These are phyloP conservation scores for Lactarius quietus DNA, from an alignment of 768 basidiomycete species.

Conservation along the genomic window DNA sequence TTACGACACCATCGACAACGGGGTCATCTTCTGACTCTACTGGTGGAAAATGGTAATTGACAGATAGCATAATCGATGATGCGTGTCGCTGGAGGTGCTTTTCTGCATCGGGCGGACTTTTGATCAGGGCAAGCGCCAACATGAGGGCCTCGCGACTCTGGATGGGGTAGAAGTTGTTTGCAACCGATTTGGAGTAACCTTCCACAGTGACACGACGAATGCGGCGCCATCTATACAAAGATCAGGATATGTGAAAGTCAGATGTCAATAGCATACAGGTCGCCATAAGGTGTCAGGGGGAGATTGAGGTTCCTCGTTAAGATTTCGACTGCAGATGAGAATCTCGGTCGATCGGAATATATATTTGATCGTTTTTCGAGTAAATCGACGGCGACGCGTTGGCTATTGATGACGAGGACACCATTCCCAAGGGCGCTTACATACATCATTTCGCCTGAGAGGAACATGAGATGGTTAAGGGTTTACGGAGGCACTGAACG, in stretches of 20 bases:
- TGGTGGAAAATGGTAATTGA: neutral
- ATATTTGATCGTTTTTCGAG: neutral
- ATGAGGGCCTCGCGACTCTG: neutral
- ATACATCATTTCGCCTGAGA: neutral
- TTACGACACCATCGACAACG: neutral
- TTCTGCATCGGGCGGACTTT: neutral
- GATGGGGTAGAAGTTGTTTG: neutral
- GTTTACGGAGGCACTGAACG: neutral
- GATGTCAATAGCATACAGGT: neutral
- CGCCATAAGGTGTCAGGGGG: neutral
- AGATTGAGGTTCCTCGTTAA: neutral
- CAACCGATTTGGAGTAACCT: neutral
- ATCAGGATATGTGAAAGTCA: neutral
- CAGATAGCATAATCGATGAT: neutral
- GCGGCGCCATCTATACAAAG: neutral
- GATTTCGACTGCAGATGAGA: neutral
- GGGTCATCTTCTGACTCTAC: neutral
- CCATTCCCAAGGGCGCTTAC: neutral
- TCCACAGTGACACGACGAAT: neutral
- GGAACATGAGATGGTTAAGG: neutral
- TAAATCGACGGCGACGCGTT: neutral
- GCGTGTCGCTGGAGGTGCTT: neutral
- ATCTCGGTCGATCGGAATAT: neutral
- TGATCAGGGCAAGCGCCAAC: neutral
- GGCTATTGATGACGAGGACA: neutral